Conservation (phyloP, 2,329 filamentous ascomycete species). For the Monilinia vaccinii-corymbosi region DNA sequence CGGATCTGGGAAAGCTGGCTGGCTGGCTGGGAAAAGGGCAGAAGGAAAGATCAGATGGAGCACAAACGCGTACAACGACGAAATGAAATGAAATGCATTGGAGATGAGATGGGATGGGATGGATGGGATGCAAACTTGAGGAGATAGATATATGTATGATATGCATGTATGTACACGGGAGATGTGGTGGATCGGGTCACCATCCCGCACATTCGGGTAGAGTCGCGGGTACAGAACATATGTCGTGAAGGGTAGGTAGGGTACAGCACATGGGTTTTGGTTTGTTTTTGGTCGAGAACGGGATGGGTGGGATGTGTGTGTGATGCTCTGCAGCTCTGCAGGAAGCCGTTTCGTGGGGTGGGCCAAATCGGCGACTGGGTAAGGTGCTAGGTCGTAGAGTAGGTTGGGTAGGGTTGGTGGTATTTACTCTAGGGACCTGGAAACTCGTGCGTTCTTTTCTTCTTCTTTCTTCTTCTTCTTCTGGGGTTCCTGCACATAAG, state of each 20-base stretch:
- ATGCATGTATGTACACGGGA: too few species aligned
- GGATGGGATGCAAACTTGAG: neutral
- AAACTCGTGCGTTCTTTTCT: too few species aligned
- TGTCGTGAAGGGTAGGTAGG: constrained; percentile 1
- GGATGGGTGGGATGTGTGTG: neutral
- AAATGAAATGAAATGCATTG: neutral
- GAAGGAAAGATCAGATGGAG: neutral
- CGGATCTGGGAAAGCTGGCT: too few species aligned
- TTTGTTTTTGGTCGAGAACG: constrained; percentile 3
- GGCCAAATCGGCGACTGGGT: constrained; percentile 7
- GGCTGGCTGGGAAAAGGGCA: neutral
- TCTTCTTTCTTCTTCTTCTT: too few species aligned
- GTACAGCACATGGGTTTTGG: constrained; percentile 1
- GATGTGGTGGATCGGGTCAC: neutral
- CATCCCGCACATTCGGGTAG: neutral
- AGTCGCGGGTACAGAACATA: neutral
- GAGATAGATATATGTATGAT: too few species aligned
- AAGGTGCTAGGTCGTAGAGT: neutral
- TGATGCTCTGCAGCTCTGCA: neutral
- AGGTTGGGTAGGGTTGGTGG: neutral
- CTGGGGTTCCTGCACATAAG: too few species aligned
- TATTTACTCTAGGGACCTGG: too few species aligned
- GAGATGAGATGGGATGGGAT: neutral
- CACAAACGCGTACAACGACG: too few species aligned
- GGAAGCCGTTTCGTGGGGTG: constrained; percentile 9